Percentiles rank a stretch among this genome's conserved stretches.
Evolutionary conservation across 1,139 yeast species (phyloP).

Genomic region (Geotrichum phurueaensis): DNA sequence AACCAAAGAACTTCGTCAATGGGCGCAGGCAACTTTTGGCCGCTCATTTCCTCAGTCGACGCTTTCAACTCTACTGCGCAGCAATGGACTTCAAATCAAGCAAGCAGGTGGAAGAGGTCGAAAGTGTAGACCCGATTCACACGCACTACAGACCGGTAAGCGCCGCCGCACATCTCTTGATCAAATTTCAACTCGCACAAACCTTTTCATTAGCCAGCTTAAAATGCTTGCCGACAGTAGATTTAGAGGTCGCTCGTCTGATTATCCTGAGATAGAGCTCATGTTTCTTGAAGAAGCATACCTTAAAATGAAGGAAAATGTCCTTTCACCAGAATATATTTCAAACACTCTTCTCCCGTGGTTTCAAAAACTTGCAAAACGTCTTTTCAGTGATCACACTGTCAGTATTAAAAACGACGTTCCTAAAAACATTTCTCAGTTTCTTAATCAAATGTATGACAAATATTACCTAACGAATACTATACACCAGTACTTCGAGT

Average conservation of each 20-base stretch:
- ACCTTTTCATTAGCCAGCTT: background rate
- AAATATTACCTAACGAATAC: constrained; percentile 9
- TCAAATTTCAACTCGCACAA: background rate
- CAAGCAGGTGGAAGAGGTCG: constrained; percentile 13
- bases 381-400: background rate
- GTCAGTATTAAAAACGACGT: background rate
- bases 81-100: constrained; percentile 10
- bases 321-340: background rate
- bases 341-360: background rate
- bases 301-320: background rate
- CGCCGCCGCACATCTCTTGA: background rate
- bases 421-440: constrained; percentile 8
- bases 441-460: constrained; percentile 10
- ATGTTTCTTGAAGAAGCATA: constrained; percentile 9
- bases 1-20: constrained; percentile 5
- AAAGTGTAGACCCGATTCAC: constrained; percentile 1
- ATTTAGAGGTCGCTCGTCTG: constrained; percentile 5
- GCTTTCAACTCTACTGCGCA: constrained; percentile 9
- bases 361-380: constrained; percentile 2
- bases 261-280: constrained; percentile 5
- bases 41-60: constrained; percentile 13
- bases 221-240: constrained; percentile 7
- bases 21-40: constrained; percentile 8
- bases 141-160: background rate
- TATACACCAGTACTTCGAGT: constrained; percentile 1